These are phyloP conservation scores for Ceratobasidium sp. DNA, from an alignment of 1,284 basidiomycete genomes.

Conservation along the genomic window DNA sequence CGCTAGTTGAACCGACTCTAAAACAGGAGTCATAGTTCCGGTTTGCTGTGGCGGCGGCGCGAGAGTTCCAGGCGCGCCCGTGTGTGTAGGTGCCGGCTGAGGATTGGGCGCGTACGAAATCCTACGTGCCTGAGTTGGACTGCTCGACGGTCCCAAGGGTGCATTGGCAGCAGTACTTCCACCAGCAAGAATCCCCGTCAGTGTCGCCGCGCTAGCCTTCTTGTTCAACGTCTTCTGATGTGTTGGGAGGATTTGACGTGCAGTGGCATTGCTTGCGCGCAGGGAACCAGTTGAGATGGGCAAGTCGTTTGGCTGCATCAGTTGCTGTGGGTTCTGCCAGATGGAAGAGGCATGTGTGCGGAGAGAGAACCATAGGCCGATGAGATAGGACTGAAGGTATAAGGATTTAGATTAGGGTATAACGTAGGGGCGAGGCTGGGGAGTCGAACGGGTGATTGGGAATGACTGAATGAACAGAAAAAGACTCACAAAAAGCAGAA, in stretches of 20 bases:
- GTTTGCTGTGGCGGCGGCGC: conserved; percentile 21
- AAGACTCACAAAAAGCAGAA: conserved; percentile 85
- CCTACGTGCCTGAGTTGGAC: conserved; percentile 16
- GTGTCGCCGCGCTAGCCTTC: conserved; percentile 60
- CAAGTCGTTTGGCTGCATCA: conserved; percentile 74
- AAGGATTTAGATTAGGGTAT: too few relatives aligned
- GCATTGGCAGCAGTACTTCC: not conserved
- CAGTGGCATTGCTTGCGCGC: conserved; percentile 59
- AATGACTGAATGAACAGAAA: conserved; percentile 36
- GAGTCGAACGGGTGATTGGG: not conserved
- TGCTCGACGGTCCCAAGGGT: not conserved
- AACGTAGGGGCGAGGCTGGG: not conserved
- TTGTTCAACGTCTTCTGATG: conserved; percentile 55
- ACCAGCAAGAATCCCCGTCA: conserved; percentile 47
- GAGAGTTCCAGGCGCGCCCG: conserved; percentile 26
- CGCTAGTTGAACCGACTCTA: conserved; percentile 80
- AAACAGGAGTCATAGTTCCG: conserved; percentile 67
- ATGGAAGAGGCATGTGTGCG: conserved; percentile 98
- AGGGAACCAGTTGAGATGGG: conserved; percentile 56
- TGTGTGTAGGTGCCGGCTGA: not conserved
- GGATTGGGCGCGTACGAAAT: conserved; percentile 33
- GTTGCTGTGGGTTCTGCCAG: conserved; percentile 96
- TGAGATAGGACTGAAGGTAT: conserved; percentile 83
- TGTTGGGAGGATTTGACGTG: conserved; percentile 52
- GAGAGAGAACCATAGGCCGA: conserved; percentile 98